A percentile compares a stretch with the other conserved stretches of the same genome.
Conservation (phyloP, 1,284 basidiomycete species). For the Coniophora puteana region DNA sequence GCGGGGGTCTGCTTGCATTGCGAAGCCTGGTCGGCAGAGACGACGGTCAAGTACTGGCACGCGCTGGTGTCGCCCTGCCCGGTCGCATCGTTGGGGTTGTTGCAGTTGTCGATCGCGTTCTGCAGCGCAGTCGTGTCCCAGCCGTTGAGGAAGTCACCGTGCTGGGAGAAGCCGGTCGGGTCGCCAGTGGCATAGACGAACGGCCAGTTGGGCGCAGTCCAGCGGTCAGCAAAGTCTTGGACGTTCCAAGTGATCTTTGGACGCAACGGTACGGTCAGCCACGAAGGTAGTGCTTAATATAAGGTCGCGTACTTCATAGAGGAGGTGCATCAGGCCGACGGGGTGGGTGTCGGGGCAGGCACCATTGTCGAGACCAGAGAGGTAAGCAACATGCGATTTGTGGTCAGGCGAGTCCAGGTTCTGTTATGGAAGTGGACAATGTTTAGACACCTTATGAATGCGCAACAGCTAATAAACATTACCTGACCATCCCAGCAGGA, state of each 20-base stretch:
- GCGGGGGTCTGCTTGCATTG: constrained; percentile 32
- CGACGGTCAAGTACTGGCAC: constrained; percentile 36
- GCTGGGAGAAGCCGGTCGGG: constrained; percentile 43
- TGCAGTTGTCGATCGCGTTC: constrained; percentile 47
- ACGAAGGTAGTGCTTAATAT: background rate
- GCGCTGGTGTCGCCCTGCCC: constrained; percentile 35
- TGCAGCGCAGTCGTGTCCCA: constrained; percentile 38
- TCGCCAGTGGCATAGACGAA: constrained; percentile 42
- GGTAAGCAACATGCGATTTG: constrained; percentile 32
- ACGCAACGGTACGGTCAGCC: background rate
- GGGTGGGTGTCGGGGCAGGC: constrained; percentile 42
- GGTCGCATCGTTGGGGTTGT: constrained; percentile 35
- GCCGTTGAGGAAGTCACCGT: constrained; percentile 47
- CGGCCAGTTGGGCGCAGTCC: constrained; percentile 35
- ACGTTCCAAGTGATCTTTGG: constrained; percentile 39
- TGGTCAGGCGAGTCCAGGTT: constrained; percentile 26
- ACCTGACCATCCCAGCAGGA: constrained; percentile 48
- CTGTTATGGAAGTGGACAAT: background rate
- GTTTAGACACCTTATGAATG: background rate
- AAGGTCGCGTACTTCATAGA: constrained; percentile 36
- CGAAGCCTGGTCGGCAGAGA: constrained; percentile 18
- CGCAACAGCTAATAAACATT: background rate
- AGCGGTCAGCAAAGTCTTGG: constrained; percentile 30
- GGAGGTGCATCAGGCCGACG: constrained; percentile 41
- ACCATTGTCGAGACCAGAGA: constrained; percentile 38